These are phyloP conservation scores for Phoenix roebelenii DNA, from an alignment of 176 grass and related monocot genomes.

Conservation along the genomic window DNA sequence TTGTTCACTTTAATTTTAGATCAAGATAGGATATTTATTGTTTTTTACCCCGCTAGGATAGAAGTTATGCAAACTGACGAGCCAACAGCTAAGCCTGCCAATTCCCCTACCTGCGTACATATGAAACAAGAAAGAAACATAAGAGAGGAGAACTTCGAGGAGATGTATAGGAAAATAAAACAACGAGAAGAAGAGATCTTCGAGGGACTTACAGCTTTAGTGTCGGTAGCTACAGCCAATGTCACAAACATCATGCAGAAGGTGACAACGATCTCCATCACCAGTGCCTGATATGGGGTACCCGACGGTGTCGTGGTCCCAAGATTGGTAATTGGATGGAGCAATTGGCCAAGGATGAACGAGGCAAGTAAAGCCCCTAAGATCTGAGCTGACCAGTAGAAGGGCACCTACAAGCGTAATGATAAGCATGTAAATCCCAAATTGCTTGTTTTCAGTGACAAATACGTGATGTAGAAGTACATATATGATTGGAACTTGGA, in stretches of 20 bases:
- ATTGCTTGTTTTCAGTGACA: too few relatives aligned
- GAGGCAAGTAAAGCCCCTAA: constrained; percentile 60
- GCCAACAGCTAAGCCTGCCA: constrained; percentile 90
- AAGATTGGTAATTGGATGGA: constrained; percentile 55
- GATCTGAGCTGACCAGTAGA: constrained; percentile 93
- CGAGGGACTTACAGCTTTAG: constrained; percentile 44
- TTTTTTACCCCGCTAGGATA: constrained; percentile 85
- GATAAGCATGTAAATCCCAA: neutral
- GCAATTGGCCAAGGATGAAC: constrained; percentile 66
- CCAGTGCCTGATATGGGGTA: constrained; percentile 51
- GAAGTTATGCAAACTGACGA: constrained; percentile 97
- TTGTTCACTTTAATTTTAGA: too few relatives aligned
- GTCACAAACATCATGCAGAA: constrained; percentile 99
- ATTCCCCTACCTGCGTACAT: constrained; percentile 69
- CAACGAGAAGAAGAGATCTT: neutral
- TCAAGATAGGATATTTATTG: neutral
- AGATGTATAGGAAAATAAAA: neutral
- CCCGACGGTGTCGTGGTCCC: constrained; percentile 57
- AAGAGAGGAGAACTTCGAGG: neutral
- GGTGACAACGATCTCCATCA: constrained; percentile 72
- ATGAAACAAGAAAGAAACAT: neutral
- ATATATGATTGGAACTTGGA: too few relatives aligned
- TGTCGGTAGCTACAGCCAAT: constrained; percentile 83
- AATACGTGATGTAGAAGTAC: too few relatives aligned
- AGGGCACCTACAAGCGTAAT: constrained; percentile 55